Base-by-base conservation (phyloP, 441 rosid genomes). In the Hura crepitans region DNA sequence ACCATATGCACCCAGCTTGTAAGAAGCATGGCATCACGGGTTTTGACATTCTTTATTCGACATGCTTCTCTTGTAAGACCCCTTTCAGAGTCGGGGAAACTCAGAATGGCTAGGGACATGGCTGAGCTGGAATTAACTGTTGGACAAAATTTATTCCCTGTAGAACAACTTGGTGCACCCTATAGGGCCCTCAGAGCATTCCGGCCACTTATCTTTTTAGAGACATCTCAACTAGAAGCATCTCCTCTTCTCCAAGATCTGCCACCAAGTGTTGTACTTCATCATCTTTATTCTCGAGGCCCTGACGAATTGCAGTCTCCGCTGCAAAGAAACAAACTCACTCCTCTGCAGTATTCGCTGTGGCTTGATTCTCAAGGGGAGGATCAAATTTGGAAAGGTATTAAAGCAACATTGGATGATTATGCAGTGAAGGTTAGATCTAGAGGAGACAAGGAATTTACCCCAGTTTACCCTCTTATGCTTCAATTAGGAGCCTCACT, bases 61-160 rank as follows among this genome's bases (percentile, higher is more conserved):
- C 98, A 95, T 69, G 95, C 92, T 66, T 87, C 99, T 80, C 91
- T 95, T 37, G 90, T 92, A 35, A 78, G 97, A 72, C 99, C 98
- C 14, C 91, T 95, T 12, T 92, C 99, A 10, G 99, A 92, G 82
- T 91, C 97, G 54, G 99, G 99, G 72, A 95, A 87, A 81, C 86
- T 95, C 78, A 87, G 98, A 69, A 87, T 95, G 95, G 97, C 98
- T 33, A 84, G 88, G 75, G 99, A 95, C 83, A 95, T 95, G 99
- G 99, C 99, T 11, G 99, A 95, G 86, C 84, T 95, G 62, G 99
- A 95, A 85, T 81, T 95, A 70, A 85, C 96, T 4, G 97, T 95
- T 45, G 94, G 99, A 70, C 98, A 95, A 79, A 90, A 88, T 78
- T 65, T 95, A 77, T 92, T 89, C 77, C 96, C 97, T 2, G 97